Conservation (phyloP, 306 rosid species). For the Sophora flavescens region DNA sequence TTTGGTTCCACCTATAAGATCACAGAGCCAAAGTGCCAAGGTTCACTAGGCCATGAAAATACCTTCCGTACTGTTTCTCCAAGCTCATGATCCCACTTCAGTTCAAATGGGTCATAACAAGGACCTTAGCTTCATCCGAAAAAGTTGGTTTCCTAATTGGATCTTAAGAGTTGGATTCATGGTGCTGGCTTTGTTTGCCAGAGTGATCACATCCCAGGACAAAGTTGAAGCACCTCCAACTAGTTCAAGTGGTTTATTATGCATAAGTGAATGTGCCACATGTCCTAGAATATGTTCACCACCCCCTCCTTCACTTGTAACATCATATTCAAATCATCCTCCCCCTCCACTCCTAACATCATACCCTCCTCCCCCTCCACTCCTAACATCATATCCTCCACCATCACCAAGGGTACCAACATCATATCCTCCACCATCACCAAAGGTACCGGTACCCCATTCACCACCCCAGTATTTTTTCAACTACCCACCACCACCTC, state of each 20-base stretch:
- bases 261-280: conserved; percentile 79
- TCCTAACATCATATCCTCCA: conserved; percentile 43
- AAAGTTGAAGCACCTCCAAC: conserved; percentile 49
- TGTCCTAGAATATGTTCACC: conserved; percentile 83
- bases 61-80: background rate
- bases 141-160: conserved; percentile 46
- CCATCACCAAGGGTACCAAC: conserved; percentile 10
- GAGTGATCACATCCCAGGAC: conserved; percentile 43
- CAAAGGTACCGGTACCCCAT: conserved; percentile 5
- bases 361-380: conserved; percentile 34
- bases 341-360: conserved; percentile 42
- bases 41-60: conserved; percentile 7
- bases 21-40: conserved; percentile 21
- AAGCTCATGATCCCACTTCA: conserved; percentile 25
- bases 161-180: conserved; percentile 47
- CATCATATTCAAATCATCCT: conserved; percentile 17
- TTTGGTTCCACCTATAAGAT: conserved; percentile 40
- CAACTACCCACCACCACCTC: conserved; percentile 42
- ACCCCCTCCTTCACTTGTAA: conserved; percentile 57
- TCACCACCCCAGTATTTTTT: conserved; percentile 15
- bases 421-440: conserved; percentile 16
- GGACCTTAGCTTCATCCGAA: conserved; percentile 29
- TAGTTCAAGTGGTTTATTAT: conserved; percentile 52
- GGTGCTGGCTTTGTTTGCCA: conserved; percentile 47
- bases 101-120: conserved; percentile 51